Evolutionary conservation across 768 basidiomycete species (phyloP).

Genomic region (Russula brevipes): DNA sequence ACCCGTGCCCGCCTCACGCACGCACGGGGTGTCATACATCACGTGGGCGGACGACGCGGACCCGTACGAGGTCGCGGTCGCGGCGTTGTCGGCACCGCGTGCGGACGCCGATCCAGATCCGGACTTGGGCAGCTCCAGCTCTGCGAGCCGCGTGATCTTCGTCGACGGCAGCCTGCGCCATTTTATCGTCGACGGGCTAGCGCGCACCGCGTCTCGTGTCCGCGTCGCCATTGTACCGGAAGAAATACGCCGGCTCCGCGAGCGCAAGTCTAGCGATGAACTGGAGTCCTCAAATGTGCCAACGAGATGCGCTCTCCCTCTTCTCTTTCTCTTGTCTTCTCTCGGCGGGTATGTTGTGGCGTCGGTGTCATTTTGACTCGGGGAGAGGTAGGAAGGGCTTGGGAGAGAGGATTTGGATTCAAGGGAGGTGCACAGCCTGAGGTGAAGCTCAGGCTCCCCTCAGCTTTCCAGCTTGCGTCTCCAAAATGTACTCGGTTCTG

Average conservation of each 20-base stretch:
- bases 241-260: slow-evolving; percentile 56
- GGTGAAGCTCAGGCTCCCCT: no score
- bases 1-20: slow-evolving; percentile 42
- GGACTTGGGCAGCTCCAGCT: slow-evolving; percentile 34
- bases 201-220: slow-evolving; percentile 38
- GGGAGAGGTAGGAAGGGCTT: no score
- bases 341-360: not conserved
- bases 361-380: not conserved
- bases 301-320: slow-evolving; percentile 55
- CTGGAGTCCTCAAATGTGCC: slow-evolving; percentile 67
- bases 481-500: not conserved
- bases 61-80: slow-evolving; percentile 55
- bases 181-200: slow-evolving; percentile 62
- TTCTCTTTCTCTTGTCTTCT: not conserved
- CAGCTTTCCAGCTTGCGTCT: not conserved
- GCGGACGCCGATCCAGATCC: slow-evolving; percentile 49
- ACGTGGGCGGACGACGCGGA: slow-evolving; percentile 34
- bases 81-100: slow-evolving; percentile 40
- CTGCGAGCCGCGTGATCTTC: slow-evolving; percentile 37
- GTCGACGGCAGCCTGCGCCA: slow-evolving; percentile 57
- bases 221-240: slow-evolving; percentile 46
- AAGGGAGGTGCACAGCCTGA: no score
- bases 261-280: slow-evolving; percentile 70
- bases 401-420: no score
- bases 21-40: slow-evolving; percentile 32